Evolutionary conservation across 129 eudicot species (phyloP), one percentile per base, ranked within the genome.

Genomic region (Heracleum sosnowskyi): DNA sequence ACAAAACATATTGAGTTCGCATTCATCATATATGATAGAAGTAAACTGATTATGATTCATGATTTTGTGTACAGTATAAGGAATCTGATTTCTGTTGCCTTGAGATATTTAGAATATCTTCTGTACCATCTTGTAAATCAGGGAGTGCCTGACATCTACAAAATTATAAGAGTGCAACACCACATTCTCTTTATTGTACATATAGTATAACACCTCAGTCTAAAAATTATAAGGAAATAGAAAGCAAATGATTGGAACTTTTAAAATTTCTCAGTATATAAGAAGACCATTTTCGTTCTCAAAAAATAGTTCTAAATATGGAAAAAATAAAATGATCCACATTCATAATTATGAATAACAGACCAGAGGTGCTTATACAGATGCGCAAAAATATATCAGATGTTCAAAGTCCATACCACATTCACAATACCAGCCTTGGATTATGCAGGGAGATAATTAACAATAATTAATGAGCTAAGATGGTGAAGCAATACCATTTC

Each of bases 401-500:
- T 24, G 72, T 33, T 29, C 39, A 22, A 60, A 77, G 31, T 40
- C 39, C 71, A 13, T 35, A 37, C 17, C 47, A 77, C 29, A 60
- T 8, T 77, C 46, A 77, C 12, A 34, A 36, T 34, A 55, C 26
- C 42, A 55, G 35, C 33, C 45, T 28, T 22, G 37, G 20, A 37
- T 44, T 35, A 35, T 77, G 51, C 79, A 57, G 29, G 78, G 13
- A 53, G 36, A 76, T 34, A 24, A 11, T 76, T 9, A 35, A 76
- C 17, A n/a, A n/a, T 35, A 57, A 13, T 16, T n/a, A 16, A 26
- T 24, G 69, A 69, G 20, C 13, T 66, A 73, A 76, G 82, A 79
- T 41, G 74, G 69, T 31, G 49, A 60, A 51, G 49, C 44, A 37
- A 69, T 89, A 93, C 98, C 97, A 94, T 94, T 77, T 89, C 96